Conservation (phyloP, 2,329 filamentous ascomycete species). For the Penicillium psychrosexuale region DNA sequence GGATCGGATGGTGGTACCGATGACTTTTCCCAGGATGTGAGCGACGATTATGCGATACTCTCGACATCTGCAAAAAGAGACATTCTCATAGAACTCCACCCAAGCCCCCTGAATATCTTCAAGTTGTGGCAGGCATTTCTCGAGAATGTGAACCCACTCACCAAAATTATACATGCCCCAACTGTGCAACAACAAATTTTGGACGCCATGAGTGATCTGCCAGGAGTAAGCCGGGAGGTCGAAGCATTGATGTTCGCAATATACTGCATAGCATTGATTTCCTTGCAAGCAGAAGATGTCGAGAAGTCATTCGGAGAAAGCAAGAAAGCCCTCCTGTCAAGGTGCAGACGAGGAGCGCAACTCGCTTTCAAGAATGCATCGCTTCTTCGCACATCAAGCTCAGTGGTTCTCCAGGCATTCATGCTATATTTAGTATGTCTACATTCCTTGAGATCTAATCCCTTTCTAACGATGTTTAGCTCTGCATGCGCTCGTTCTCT, state of each 20-base stretch:
- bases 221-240: conserved; percentile 30
- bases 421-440: conserved; percentile 43
- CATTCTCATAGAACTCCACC: conserved; percentile 15
- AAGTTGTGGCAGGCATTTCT: conserved; percentile 28
- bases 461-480: conserved; percentile 9
- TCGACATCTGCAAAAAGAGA: not conserved
- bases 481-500: conserved; percentile 37
- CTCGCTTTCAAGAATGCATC: conserved; percentile 19
- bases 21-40: conserved; percentile 8
- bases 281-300: conserved; percentile 32
- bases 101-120: conserved; percentile 22
- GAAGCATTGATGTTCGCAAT: conserved; percentile 67
- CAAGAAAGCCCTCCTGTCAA: conserved; percentile 16
- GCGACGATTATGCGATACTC: conserved; percentile 14
- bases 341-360: conserved; percentile 17
- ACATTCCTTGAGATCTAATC: not conserved
- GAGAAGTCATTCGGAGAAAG: conserved; percentile 22
- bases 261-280: conserved; percentile 51
- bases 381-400: conserved; percentile 45
- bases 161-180: conserved; percentile 74
- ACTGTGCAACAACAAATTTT: conserved; percentile 26
- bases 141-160: conserved; percentile 56
- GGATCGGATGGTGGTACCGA: conserved; percentile 10
- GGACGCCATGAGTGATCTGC: conserved; percentile 21
- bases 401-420: conserved; percentile 48